Percentiles rank a stretch among this genome's conserved stretches.
Evolutionary conservation across 2,329 filamentous ascomycete genomes (phyloP).

Genomic region (Zymoseptoria crescenta): DNA sequence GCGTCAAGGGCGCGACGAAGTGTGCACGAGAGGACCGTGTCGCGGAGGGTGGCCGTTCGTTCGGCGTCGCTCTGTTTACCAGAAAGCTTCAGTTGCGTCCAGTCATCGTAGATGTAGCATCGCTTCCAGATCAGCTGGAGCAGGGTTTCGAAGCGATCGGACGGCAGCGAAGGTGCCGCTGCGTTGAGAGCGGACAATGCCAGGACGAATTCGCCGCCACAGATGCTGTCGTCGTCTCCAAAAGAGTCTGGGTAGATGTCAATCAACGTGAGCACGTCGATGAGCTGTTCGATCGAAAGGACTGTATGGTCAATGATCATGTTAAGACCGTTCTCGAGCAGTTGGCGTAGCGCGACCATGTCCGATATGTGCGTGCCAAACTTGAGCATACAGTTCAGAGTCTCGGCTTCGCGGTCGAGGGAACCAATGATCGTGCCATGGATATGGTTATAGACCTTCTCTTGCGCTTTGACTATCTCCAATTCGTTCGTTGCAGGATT

Average conservation of each 20-base stretch:
- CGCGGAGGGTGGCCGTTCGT: constrained; percentile 51
- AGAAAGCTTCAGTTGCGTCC: constrained; percentile 59
- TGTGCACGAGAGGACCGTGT: constrained; percentile 42
- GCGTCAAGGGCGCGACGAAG: constrained; percentile 15
- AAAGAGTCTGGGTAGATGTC: constrained; percentile 39
- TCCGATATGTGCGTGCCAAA: constrained; percentile 47
- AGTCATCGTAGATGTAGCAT: constrained; percentile 75
- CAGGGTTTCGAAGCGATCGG: constrained; percentile 48
- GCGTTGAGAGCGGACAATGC: constrained; percentile 55
- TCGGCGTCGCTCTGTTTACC: constrained; percentile 54
- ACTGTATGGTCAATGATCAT: constrained; percentile 64
- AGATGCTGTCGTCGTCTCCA: constrained; percentile 42
- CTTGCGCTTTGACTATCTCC: constrained; percentile 68
- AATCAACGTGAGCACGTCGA: constrained; percentile 76
- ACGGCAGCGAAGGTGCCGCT: constrained; percentile 46
- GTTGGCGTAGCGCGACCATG: constrained; percentile 57
- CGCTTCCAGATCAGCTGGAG: constrained; percentile 76
- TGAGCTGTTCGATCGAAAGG: constrained; percentile 50
- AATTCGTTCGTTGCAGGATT: constrained; percentile 43
- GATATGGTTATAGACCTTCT: constrained; percentile 65
- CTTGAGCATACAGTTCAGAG: constrained; percentile 65
- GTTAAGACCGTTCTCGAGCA: constrained; percentile 64
- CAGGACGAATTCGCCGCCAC: constrained; percentile 60
- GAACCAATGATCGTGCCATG: constrained; percentile 59
- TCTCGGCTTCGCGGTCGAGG: constrained; percentile 70